Percentiles rank a stretch among this genome's conserved stretches.
These are phyloP conservation scores for Alternaria conjuncta DNA, from an alignment of 2,329 filamentous ascomycete species.

Conservation along the genomic window DNA sequence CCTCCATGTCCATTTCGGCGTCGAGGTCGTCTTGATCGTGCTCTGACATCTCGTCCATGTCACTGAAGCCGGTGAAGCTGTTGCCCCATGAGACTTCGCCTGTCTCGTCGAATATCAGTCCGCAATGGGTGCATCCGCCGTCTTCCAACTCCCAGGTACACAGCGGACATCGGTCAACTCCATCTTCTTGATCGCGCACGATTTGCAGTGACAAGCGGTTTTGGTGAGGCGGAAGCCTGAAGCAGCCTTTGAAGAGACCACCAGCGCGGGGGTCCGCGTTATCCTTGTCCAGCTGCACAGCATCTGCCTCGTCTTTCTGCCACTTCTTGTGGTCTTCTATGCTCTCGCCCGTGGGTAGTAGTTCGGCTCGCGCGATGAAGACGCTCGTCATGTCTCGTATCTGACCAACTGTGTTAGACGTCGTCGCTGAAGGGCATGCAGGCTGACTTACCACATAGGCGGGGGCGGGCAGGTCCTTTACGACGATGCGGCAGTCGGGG, in stretches of 20 bases:
- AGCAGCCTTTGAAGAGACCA: constrained; percentile 70
- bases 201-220: constrained; percentile 43
- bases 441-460: constrained; percentile 64
- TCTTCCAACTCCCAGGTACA: constrained; percentile 71
- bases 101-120: constrained; percentile 58
- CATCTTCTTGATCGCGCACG: constrained; percentile 64
- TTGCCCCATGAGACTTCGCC: constrained; percentile 48
- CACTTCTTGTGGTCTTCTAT: constrained; percentile 65
- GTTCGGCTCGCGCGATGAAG: constrained; percentile 65
- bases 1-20: constrained; percentile 51
- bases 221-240: constrained; percentile 46
- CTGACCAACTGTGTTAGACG: constrained; percentile 42
- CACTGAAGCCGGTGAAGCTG: constrained; percentile 53
- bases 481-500: constrained; percentile 68
- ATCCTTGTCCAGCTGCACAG: constrained; percentile 66
- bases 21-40: constrained; percentile 51
- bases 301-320: constrained; percentile 65
- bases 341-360: constrained; percentile 69
- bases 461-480: constrained; percentile 66
- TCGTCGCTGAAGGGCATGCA: background rate
- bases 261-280: constrained; percentile 57
- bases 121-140: constrained; percentile 62
- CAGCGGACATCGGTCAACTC: constrained; percentile 66
- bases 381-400: constrained; percentile 69
- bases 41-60: constrained; percentile 53